Base-by-base conservation (phyloP, 73 alveolate genomes). In the Paramecium primaurelia region DNA sequence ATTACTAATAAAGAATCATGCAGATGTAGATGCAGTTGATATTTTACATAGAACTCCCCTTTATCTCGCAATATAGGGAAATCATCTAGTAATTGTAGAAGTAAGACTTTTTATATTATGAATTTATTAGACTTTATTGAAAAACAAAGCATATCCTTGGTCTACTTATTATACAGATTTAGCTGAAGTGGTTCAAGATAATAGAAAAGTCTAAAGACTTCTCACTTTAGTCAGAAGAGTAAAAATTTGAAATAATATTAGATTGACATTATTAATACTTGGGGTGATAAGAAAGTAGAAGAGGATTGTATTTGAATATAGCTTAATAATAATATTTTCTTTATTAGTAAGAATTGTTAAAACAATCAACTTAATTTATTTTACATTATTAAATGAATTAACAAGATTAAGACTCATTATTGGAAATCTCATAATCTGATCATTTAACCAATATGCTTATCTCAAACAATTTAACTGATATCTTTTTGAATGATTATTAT, bases 1-100 rank as follows among this genome's bases (percentile, higher is more conserved):
- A 26, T 18, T 80, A 8, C 26, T 80, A 26, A 49, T 80, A 6
- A 44, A 80, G 75, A 80, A 80, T 80, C 75, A 45, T 80, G 91
- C 91, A 32, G 91, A 80, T 45, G 91, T 80, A 32, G 91, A 80
- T 25, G 91, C 91, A 25, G 73, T 44, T 6, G 91, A 80, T 44
- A 49, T 80, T 42, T 47, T 80, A 6, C 71, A 80, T 45, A 40
- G 91, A 80, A 80, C 91, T 16, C 91, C 91, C 4, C 45, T 80
- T 26, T 80, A 80, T 47, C 7, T 49, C 14, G 47, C 91, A 26
- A 80, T 80, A 8, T 16, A 80, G 20, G 91, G 75, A 44, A 44
- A 80, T 12, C 30, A 80, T 80, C 42, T 42, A 0, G 26, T 44
- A 5, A 80, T 80, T 25, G 45, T 42, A 7, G 77, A 80, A 45